Evolutionary conservation across 2,329 filamentous ascomycete species (phyloP), one percentile per base, ranked within the genome.

Genomic region (Nigrograna mackinnonii): DNA sequence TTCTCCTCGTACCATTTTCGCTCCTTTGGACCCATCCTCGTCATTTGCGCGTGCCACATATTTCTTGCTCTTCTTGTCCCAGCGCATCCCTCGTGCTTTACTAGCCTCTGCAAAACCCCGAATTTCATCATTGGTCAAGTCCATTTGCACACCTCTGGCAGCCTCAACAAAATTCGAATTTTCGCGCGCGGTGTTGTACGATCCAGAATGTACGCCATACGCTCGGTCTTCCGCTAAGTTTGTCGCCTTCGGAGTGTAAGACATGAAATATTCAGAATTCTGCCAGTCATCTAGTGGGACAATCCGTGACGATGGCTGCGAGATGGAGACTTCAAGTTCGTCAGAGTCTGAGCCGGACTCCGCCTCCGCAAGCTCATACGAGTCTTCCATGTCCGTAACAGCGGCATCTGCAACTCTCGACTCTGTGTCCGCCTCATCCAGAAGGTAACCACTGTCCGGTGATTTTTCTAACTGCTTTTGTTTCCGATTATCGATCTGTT

Each of bases 21-120:
- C 65, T 24, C 81, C 81, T 58, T 84, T 84, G 21, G 83, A 95
- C 28, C 94, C 94, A 72, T 99, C 95, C 57, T 95, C 89, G 72
- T 99, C 94, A 76, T 99, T 97, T 57, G 84, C 84, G 24, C 89
- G 83, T 11, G 89, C 79, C 24, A 99, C 92, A 73, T 97, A 99
- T 72, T 96, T 97, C 73, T 89, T 95, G 61, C 84, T 83, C 70
- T 96, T 95, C 76, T 95, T 92, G 75, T 99, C 94, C 94, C 94
- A 99, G 54, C 94, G 86, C 84, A 96, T 86, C 35, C 82, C 77
- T 54, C 84, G 82, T 36, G 84, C 72, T 57, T 85, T 86, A 35
- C 85, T 81, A 3, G 90, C 83, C 57, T 89, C 84, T 48, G 84
- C 91, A 66, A 96, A 95, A 2, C 82, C 79, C 63, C 89, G 16